Evolutionary conservation across 257 asterid genomes (phyloP).

Genomic region (Avicennia marina): DNA sequence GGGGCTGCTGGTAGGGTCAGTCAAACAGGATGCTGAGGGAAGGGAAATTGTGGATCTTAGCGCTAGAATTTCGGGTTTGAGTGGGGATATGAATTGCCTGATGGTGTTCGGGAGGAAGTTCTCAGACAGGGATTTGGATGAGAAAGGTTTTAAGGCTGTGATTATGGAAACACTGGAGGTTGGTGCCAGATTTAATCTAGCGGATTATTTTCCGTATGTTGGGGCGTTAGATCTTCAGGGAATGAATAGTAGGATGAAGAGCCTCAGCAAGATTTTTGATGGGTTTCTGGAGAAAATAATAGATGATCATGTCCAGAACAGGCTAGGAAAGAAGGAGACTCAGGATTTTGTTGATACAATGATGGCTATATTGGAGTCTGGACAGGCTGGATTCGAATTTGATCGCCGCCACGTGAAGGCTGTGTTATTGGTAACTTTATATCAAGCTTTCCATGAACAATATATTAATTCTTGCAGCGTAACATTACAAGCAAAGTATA

Average conservation of each 20-base stretch:
- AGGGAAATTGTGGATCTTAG: slow-evolving; percentile 26
- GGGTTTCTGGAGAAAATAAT: slow-evolving; percentile 34
- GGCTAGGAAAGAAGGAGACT: not conserved
- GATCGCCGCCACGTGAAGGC: slow-evolving; percentile 42
- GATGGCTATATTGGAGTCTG: slow-evolving; percentile 31
- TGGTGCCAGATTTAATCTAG: slow-evolving; percentile 22
- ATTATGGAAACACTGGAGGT: slow-evolving; percentile 10
- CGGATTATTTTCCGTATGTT: slow-evolving; percentile 35
- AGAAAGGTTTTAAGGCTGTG: slow-evolving; percentile 23
- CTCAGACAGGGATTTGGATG: slow-evolving; percentile 26
- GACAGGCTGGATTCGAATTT: slow-evolving; percentile 33
- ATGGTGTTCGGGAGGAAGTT: slow-evolving; percentile 38
- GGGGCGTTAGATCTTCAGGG: slow-evolving; percentile 38
- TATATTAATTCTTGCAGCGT: no score
- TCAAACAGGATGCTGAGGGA: slow-evolving; percentile 11
- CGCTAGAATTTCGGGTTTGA: slow-evolving; percentile 13
- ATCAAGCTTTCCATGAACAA: no score
- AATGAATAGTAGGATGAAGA: slow-evolving; percentile 16
- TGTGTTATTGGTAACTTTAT: slow-evolving; percentile 31
- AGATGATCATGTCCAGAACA: slow-evolving; percentile 30
- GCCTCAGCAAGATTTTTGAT: slow-evolving; percentile 21
- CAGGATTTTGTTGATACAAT: slow-evolving; percentile 31
- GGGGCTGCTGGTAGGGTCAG: slow-evolving; percentile 10
- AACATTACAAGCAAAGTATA: no score
- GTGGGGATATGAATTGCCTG: slow-evolving; percentile 27